Evolutionary conservation across 2,329 filamentous ascomycete genomes (phyloP).

Genomic region (Chaetomiaceae sp.): DNA sequence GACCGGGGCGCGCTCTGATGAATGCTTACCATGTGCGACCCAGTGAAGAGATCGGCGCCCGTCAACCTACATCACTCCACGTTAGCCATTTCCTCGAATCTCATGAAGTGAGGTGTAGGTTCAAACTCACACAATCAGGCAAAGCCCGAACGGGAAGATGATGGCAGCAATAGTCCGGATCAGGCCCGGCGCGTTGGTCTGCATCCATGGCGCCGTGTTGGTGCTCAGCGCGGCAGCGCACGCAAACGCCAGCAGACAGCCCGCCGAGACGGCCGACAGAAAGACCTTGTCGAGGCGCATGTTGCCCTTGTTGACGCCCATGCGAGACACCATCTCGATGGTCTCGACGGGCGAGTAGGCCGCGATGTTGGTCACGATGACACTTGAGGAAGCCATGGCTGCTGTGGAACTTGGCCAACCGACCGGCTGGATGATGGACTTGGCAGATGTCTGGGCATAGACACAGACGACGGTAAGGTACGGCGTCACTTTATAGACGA

Average conservation of each 20-base stretch:
- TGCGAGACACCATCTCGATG: conserved; percentile 43
- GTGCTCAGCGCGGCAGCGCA: conserved; percentile 42
- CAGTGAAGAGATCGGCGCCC: no score
- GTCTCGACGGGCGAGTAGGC: conserved; percentile 43
- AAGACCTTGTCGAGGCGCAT: conserved; percentile 50
- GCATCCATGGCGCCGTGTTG: conserved; percentile 41
- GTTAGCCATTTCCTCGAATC: no score
- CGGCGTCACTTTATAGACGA: no score
- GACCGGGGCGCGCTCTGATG: no score
- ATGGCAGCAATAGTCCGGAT: conserved; percentile 39
- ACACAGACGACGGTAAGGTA: no score
- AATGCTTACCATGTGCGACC: no score
- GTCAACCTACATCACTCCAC: no score
- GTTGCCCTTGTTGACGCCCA: conserved; percentile 45
- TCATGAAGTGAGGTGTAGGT: no score
- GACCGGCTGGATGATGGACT: no score
- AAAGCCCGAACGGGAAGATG: conserved; percentile 44
- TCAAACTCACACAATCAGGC: conserved; percentile 38
- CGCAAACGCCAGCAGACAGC: conserved; percentile 46
- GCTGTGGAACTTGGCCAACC: no score
- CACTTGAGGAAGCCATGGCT: conserved; percentile 3
- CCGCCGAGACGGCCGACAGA: conserved; percentile 44
- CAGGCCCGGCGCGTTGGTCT: conserved; percentile 42
- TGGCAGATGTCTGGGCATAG: no score
- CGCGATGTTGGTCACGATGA: conserved; percentile 8